These are phyloP conservation scores for Inga oerstediana DNA, from an alignment of 306 rosid genomes.

Conservation along the genomic window DNA sequence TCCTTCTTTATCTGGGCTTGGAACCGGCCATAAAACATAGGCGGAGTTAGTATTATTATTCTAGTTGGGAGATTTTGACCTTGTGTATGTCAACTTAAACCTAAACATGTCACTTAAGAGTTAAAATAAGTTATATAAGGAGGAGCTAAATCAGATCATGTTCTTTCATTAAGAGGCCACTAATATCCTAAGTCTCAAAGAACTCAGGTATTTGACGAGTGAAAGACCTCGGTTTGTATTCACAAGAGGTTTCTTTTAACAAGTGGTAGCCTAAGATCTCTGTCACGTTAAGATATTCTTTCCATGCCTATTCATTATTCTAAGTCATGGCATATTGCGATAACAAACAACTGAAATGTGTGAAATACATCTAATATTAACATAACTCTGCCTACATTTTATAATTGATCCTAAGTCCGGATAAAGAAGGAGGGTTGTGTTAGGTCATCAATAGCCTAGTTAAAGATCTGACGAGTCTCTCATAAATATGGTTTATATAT, in stretches of 20 bases:
- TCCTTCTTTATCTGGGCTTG: no score
- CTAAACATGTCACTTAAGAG: not conserved
- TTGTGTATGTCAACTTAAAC: not conserved
- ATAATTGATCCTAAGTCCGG: not conserved
- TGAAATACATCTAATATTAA: not conserved
- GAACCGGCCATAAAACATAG: no score
- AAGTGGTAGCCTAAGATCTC: not conserved
- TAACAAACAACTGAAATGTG: not conserved
- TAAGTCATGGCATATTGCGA: not conserved
- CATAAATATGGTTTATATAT: not conserved
- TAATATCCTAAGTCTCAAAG: not conserved
- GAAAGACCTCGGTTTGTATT: not conserved
- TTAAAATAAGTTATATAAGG: not conserved
- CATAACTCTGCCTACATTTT: not conserved
- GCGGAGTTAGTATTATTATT: not conserved
- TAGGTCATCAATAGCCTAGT: not conserved
- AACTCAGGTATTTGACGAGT: not conserved
- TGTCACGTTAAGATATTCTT: not conserved
- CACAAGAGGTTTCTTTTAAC: not conserved
- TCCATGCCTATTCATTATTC: not conserved
- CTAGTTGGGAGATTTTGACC: not conserved
- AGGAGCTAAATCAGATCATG: not conserved
- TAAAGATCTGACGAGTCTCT: not conserved
- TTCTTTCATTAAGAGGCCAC: not conserved
- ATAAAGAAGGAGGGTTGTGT: no score